These are phyloP conservation scores for Tricholoma flavovirens DNA, from an alignment of 768 basidiomycete genomes.

Conservation along the genomic window DNA sequence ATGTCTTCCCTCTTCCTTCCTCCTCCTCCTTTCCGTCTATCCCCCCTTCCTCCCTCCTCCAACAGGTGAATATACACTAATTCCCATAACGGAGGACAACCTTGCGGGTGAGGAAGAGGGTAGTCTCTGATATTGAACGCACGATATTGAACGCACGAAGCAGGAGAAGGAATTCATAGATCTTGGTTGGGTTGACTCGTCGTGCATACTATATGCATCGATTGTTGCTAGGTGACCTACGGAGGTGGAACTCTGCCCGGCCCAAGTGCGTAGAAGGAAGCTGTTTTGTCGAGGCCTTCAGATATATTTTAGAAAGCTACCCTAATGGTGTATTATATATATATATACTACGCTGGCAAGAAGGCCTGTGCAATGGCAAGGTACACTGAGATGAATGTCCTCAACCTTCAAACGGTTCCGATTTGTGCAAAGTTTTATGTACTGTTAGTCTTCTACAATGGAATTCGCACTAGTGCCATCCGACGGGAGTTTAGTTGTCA, in stretches of 20 bases:
- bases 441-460: too few relatives aligned
- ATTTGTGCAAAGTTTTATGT: too few relatives aligned
- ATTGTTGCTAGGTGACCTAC: conserved; percentile 67
- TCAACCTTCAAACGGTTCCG: too few relatives aligned
- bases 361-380: too few relatives aligned
- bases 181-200: conserved; percentile 86
- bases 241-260: conserved; percentile 70
- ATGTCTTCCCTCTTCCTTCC: conserved; percentile 63
- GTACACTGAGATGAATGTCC: too few relatives aligned
- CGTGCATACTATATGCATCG: conserved; percentile 63
- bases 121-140: conserved; percentile 6
- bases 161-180: conserved; percentile 87
- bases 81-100: not conserved
- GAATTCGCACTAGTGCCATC: not conserved
- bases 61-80: not conserved
- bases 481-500: not conserved
- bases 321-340: not conserved
- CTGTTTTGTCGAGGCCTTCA: conserved; percentile 62
- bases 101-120: conserved; percentile 1
- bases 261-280: conserved; percentile 68
- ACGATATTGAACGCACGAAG: conserved; percentile 52
- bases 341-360: not conserved
- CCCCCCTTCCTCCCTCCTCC: not conserved
- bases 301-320: not conserved
- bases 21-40: not conserved